Evolutionary conservation across 31 red algal genomes (phyloP).

Genomic region (Odonthalia washingtoniensis): DNA sequence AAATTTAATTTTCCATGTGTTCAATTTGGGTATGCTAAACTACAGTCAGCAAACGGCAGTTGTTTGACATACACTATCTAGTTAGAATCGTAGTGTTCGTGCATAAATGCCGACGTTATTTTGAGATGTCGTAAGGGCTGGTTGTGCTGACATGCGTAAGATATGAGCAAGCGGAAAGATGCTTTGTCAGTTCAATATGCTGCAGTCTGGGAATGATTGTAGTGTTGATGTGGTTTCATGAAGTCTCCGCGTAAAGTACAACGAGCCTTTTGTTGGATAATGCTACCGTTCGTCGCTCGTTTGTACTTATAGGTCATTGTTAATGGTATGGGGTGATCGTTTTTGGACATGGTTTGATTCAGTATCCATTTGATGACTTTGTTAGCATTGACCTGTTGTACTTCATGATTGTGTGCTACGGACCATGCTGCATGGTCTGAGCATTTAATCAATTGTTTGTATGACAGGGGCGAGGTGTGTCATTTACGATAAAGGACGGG

Average conservation of each 20-base stretch:
- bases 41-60: slow-evolving; percentile 17
- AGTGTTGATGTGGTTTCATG: slow-evolving; percentile 32
- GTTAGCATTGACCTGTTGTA: background rate
- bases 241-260: slow-evolving; percentile 33
- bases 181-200: slow-evolving; percentile 18
- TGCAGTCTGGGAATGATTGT: slow-evolving; percentile 12
- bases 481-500: background rate
- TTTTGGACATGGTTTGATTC: background rate
- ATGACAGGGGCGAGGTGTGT: background rate
- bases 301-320: slow-evolving; percentile 38
- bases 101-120: slow-evolving; percentile 20
- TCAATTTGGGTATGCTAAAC: background rate
- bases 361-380: slow-evolving; percentile 7
- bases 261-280: slow-evolving; percentile 6
- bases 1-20: background rate
- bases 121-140: slow-evolving; percentile 25
- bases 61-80: slow-evolving; percentile 11
- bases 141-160: slow-evolving; percentile 25
- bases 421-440: background rate
- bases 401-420: no score
- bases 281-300: background rate
- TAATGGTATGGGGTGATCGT: background rate
- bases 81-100: slow-evolving; percentile 13
- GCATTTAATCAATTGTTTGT: background rate
- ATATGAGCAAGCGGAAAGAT: background rate